Base-by-base conservation (phyloP, 2,329 filamentous ascomycete species). In the Diplodia intermedia region DNA sequence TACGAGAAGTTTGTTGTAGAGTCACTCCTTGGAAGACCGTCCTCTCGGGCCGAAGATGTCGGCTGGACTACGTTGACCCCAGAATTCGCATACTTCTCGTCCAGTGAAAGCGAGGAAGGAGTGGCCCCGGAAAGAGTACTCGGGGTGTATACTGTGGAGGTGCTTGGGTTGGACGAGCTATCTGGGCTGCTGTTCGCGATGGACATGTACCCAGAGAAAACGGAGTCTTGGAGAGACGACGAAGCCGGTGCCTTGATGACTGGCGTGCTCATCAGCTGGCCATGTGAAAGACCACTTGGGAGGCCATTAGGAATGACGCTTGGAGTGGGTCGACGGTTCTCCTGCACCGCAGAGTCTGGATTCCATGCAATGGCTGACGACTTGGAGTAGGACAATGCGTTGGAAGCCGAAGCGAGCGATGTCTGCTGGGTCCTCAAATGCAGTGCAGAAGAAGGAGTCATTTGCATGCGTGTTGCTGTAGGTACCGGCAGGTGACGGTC, bases 1-100 rank as follows among this genome's bases (percentile, higher is more conserved):
- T 77, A 77, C 69, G 83, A 83, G 9, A 79, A 71, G 29, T 78
- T 78, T 0, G 76, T 70, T 0, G 77, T 73, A 15, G 77, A 78
- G 54, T 73, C 74, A 12, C 75, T 72, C 15, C 79, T 76, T 69
- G 61, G 18, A 15, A 68, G 47, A 23, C 43, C 55, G 11, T 53
- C 55, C 5, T 62, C 55, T 26, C 65, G 36, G 43, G 20, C 15
- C 14, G 54, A 52, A 18, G 54, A 38, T 26, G 38, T n/a, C 6
- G 38, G 33, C 14, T 60, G 38, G 15, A 43, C 20, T 15, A 36
- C 12, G 26, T 65, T 54, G 18, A 20, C n/a, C n/a, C 47, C 49
- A 33, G 50, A 31, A 33, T 20, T 55, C 6, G 62, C 15, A 23
- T 43, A 65, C 36, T 65, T 65, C 14, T 65, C 62, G 38, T 65